Percentiles rank a stretch among this genome's conserved stretches.
Evolutionary conservation across 345 rosid species (phyloP).

Genomic region (Citrus medica): DNA sequence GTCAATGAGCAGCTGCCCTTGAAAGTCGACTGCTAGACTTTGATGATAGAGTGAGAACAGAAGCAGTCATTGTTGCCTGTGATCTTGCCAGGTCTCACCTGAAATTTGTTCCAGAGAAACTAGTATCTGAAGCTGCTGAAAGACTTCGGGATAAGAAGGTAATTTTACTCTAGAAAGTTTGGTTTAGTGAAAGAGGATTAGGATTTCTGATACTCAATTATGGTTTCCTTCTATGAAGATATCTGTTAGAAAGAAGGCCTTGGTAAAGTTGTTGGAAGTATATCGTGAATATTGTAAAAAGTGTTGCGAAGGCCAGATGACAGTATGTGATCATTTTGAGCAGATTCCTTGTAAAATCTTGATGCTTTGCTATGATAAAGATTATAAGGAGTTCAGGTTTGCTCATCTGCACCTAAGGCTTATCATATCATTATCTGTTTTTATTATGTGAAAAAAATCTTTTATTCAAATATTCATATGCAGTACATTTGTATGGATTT

Average conservation of each 20-base stretch:
- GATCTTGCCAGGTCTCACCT: constrained; percentile 65
- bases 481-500: constrained; percentile 23
- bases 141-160: constrained; percentile 98
- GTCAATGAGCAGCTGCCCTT: constrained; percentile 57
- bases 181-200: background rate
- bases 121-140: constrained; percentile 64
- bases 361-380: constrained; percentile 76
- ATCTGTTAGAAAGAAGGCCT: constrained; percentile 81
- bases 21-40: constrained; percentile 80
- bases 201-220: constrained; percentile 12
- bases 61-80: constrained; percentile 72
- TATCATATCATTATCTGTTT: background rate
- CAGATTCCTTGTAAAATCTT: constrained; percentile 80
- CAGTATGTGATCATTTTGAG: constrained; percentile 59
- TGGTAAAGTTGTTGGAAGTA: constrained; percentile 72
- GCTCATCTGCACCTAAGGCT: constrained; percentile 19
- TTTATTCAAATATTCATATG: constrained; percentile 9
- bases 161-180: constrained; percentile 9
- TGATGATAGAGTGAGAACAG: constrained; percentile 79
- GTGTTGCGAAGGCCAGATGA: constrained; percentile 66
- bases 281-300: constrained; percentile 75
- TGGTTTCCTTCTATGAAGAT: constrained; percentile 41
- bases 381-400: constrained; percentile 74
- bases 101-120: constrained; percentile 42
- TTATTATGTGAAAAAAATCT: background rate